phyloP scores from a whole-genome alignment of 495 filamentous ascomycete genomes.

The Xeromyces bisporus region DNA sequence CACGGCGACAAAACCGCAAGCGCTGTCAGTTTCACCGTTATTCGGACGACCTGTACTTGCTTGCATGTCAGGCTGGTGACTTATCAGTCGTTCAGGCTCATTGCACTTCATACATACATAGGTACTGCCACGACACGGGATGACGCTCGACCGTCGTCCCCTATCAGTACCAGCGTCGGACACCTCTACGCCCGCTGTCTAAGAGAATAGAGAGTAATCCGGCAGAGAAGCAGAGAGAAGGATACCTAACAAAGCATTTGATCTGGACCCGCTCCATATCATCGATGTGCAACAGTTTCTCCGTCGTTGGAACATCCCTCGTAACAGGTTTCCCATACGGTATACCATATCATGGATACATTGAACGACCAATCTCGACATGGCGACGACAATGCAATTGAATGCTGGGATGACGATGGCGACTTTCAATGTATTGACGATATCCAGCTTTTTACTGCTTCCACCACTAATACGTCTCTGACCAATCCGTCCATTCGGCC shows the following conservation, averaged over 20 bases:
- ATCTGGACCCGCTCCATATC: too few relatives aligned
- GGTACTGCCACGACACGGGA: constrained; percentile 20
- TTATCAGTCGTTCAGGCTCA: too few relatives aligned
- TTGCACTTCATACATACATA: too few relatives aligned
- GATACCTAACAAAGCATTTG: too few relatives aligned
- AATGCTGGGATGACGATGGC: constrained; percentile 83
- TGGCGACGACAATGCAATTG: constrained; percentile 42
- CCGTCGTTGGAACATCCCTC: background rate
- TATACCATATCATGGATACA: constrained; percentile 32
- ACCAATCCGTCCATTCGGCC: constrained; percentile 32
- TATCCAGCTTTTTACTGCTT: constrained; percentile 46
- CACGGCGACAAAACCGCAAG: too few relatives aligned
- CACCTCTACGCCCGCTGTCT: constrained; percentile 11
- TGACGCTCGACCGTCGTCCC: constrained; percentile 15
- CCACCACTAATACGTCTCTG: constrained; percentile 40
- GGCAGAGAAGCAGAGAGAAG: background rate
- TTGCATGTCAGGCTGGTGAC: too few relatives aligned
- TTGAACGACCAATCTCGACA: constrained; percentile 37
- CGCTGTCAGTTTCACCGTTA: too few relatives aligned
- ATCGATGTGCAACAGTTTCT: background rate
- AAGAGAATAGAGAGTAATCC: too few relatives aligned
- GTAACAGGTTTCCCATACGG: constrained; percentile 1
- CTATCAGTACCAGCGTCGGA: constrained; percentile 10
- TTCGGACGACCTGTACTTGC: too few relatives aligned
- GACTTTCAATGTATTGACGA: constrained; percentile 61